Percentiles rank a stretch among this genome's conserved stretches.
Evolutionary conservation across 768 basidiomycete species (phyloP).

Genomic region (Pisolithus sp.): DNA sequence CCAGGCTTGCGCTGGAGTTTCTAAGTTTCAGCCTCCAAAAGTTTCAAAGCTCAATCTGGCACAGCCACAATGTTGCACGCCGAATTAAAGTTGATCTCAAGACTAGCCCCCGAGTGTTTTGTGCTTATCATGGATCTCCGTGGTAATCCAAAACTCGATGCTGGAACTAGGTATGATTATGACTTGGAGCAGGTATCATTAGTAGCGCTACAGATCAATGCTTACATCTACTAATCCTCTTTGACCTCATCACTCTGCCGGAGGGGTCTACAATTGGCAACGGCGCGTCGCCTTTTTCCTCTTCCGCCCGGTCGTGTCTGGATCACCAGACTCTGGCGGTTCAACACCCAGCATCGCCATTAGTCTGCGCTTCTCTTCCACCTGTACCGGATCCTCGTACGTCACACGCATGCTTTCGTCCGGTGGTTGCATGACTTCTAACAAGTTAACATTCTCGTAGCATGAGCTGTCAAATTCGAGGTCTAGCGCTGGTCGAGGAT

Average conservation of each 20-base stretch:
- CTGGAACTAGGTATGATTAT: too few species aligned
- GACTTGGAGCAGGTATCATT: too few species aligned
- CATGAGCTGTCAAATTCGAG: conserved; percentile 12
- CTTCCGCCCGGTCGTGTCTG: conserved; percentile 6
- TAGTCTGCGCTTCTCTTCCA: conserved; percentile 50
- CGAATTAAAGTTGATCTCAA: too few species aligned
- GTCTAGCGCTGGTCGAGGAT: conserved; percentile 2
- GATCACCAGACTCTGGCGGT: not conserved
- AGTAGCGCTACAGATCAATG: too few species aligned
- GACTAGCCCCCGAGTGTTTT: too few species aligned
- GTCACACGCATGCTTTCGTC: conserved; percentile 51
- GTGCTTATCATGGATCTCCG: too few species aligned
- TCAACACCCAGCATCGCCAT: conserved; percentile 45
- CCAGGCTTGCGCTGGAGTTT: too few species aligned
- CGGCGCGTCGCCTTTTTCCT: conserved; percentile 19
- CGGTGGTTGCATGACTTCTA: conserved; percentile 21
- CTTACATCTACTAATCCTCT: too few species aligned
- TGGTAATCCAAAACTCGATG: too few species aligned
- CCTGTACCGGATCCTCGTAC: conserved; percentile 65
- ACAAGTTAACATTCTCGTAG: conserved; percentile 26
- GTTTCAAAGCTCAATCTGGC: too few species aligned
- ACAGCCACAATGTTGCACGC: too few species aligned
- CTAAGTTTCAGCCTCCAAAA: too few species aligned
- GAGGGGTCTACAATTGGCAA: conserved; percentile 19
- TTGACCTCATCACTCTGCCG: not conserved